Evolutionary conservation across 176 grass and related monocot species (phyloP), one percentile per base, ranked within the genome.

Genomic region (Dendrocalamus sinicus): DNA sequence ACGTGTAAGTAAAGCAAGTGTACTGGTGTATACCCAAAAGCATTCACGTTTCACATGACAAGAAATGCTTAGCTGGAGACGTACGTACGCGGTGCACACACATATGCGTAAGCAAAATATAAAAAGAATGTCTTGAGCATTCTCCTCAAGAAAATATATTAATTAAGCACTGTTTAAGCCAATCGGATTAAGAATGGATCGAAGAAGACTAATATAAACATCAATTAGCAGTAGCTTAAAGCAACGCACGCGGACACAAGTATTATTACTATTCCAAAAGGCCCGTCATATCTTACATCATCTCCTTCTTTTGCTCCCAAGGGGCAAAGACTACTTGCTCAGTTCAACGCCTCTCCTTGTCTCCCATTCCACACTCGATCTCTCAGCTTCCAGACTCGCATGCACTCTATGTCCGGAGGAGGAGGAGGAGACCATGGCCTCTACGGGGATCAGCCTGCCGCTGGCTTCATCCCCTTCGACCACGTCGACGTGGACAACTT

Each of bases 351-450:
- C 65, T 58, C 79, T 57, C 65, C 66, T 16, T 26, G 65, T 12
- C 15, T 43, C 23, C 78, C 81, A 60, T 50, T 60, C 51, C 84
- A 62, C 75, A 52, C 85, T 53, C 24, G 9, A 54, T 8, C 26
- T 8, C 24, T 74, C 55, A 9, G 15, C 39, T 22, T 8, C 4
- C 15, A 24, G 20, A 6, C 26, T 39, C 41, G 76, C 76, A 63
- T 24, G 64, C 73, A 45, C 61, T 55, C 87, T 48, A 89, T 79
- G 81, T 73, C 81, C 6, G 78, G 70, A 63, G 17, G 4, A 79
- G 64, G 5, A 20, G 62, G 50, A 39, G 66, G 7, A 26, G 41
- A 24, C 4, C 47, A 55, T 52, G 66, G 66, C 6, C 47, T 79
- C 75, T 79, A 79, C 46, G 65, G 37, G 20, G 81, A 78, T 3